Conservation (phyloP, 1,284 basidiomycete genomes). For the Ustilago cynodontis region DNA sequence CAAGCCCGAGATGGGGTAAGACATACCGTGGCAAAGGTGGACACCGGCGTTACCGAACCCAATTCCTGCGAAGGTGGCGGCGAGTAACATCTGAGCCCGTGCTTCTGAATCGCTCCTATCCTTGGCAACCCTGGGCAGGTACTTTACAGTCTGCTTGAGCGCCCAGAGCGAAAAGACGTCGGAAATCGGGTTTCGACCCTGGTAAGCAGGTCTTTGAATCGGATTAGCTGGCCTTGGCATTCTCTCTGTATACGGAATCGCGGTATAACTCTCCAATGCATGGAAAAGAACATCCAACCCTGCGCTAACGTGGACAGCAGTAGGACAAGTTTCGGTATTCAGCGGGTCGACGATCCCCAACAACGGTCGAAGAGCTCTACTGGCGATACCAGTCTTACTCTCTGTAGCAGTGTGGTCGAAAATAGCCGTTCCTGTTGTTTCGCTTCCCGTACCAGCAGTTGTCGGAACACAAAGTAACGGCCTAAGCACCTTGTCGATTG, state of each 20-base stretch:
- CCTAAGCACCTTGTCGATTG: constrained; percentile 80
- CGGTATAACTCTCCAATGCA: constrained; percentile 80
- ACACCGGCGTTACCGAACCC: constrained; percentile 95
- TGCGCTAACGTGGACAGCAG: constrained; percentile 86
- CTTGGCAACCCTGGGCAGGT: constrained; percentile 87
- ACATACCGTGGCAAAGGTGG: constrained; percentile 64
- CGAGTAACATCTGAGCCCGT: constrained; percentile 87
- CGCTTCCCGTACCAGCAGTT: constrained; percentile 86
- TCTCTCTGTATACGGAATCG: constrained; percentile 80
- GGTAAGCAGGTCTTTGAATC: constrained; percentile 87
- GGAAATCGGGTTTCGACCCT: constrained; percentile 92
- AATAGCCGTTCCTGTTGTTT: constrained; percentile 97
- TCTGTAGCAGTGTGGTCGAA: constrained; percentile 79
- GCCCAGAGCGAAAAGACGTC: constrained; percentile 98
- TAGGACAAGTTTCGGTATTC: constrained; percentile 81
- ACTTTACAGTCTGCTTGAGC: constrained; percentile 87
- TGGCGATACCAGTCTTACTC: constrained; percentile 97
- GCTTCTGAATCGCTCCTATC: constrained; percentile 83
- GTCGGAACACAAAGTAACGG: constrained; percentile 95
- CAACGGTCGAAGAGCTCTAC: constrained; percentile 87
- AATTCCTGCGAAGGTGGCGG: constrained; percentile 78
- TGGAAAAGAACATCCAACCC: constrained; percentile 93
- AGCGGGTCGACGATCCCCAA: constrained; percentile 87
- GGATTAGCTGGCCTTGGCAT: constrained; percentile 90
- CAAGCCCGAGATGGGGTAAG: constrained; percentile 74